Base-by-base conservation (phyloP, 495 filamentous ascomycete species). In the Penicillium fimorum region DNA sequence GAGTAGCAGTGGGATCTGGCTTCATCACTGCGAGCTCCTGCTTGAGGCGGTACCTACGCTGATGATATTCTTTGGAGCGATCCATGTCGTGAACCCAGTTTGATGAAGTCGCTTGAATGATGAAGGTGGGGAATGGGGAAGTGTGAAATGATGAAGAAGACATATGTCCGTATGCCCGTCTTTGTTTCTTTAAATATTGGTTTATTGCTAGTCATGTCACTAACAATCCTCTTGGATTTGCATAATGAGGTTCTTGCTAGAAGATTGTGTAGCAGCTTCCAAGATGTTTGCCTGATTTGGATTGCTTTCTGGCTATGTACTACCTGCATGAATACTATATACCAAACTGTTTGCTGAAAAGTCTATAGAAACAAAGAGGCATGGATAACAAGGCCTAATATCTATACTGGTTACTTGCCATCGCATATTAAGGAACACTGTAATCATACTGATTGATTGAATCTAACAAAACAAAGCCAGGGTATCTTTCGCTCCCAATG, bases 401-500 rank as follows among this genome's bases (percentile, higher is more conserved):
- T 38, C 6, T 8, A 38, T n/a, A 15, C 33, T 37, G 6, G 33
- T 15, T 37, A 4, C 15, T n/a, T 38, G 6, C 15, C 35, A 38
- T 38, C 33, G 13, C 33, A 11, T 10, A 43, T 12, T 10, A 20
- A 24, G 4, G 11, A 20, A 22, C 11, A 22, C 10, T 13, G 29
- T 47, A 32, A 32, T 47, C 45, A 47, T 30, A 32, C n/a, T 12
- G 45, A 30, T 29, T 9, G 6, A 32, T 18, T 47, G 8, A 17
- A 46, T 27, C 24, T 24, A 37, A 13, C 13, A 12, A 30, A 49
- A 49, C 18, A 49, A 32, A 15, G 17, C 12, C 22, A 29, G 48
- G 48, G 48, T 51, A 51, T 51, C 48, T 25, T 47, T 32, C 45
- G 45, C 45, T 47, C 45, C 18, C 10, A 47, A 47, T 41, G 22